Base-by-base conservation (phyloP, 352 stramenopile genomes). In the Globisporangium recalcitrans region DNA sequence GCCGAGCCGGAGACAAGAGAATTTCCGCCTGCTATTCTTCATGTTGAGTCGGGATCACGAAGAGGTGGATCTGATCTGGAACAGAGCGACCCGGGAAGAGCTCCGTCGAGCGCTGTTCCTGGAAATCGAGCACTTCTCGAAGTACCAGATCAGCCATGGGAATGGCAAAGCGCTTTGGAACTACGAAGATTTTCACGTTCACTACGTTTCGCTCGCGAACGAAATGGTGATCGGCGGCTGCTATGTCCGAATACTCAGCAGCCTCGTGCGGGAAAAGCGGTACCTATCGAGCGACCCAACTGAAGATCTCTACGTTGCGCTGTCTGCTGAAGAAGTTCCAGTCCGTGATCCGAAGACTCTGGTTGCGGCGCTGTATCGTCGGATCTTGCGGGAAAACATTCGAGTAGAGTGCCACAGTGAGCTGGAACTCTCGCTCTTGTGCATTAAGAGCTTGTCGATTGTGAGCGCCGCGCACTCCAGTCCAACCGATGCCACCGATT, bases 1-100 rank as follows among this genome's bases (percentile, higher is more conserved):
- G 38, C 53, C 68, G 31, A 52, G 62, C 34, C 61, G 66, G 16
- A 63, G 72, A 32, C 74, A 76, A 22, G 93, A 98, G 58, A 98
- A 98, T 69, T 98, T 98, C 62, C 75, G 85, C n/a, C 73, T 98
- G 8, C 78, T 99, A 32, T 99, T 99, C 70, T 90, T 97, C 71
- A 91, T 97, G 64, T 75, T 98, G 4, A 85, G 75, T n/a, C 69
- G 95, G 58, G 91, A 98, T 56, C 93, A 98, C 66, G 75, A 93
- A 51, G 71, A 85, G 2, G 81, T 97, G 7, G 91, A 98, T 63
- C 71, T 98, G 52, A 94, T 98, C 61, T 99, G 96, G 96, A 98
- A 94, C 64, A 74, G 87, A 27, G 69, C 82, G 57, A 98, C 93
- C 1, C 75, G 95, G 24, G 76, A 83, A 8, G 94, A 98, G 62